Conservation (phyloP, 2,329 filamentous ascomycete genomes). For the Fusarium palustre region DNA sequence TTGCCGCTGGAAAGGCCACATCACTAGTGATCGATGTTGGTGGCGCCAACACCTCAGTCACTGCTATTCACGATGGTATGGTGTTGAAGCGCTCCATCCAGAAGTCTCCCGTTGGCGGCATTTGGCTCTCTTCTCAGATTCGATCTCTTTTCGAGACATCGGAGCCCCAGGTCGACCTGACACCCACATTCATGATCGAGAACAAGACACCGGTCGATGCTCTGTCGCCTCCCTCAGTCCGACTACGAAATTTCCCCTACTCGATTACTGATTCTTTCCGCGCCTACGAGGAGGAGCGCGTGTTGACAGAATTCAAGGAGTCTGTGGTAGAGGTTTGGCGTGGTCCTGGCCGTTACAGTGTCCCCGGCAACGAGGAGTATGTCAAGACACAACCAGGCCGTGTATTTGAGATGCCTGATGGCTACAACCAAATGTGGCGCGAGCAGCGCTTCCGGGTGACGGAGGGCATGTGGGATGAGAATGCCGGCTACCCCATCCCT, state of each 20-base stretch:
- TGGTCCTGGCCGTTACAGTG: constrained; percentile 75
- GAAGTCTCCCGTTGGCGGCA: constrained; percentile 84
- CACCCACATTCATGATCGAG: constrained; percentile 88
- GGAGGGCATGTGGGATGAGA: constrained; percentile 92
- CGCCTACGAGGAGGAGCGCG: constrained; percentile 87
- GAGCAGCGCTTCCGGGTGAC: constrained; percentile 86
- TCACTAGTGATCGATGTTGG: constrained; percentile 94
- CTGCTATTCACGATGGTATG: constrained; percentile 93
- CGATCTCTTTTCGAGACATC: constrained; percentile 80
- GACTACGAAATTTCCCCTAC: constrained; percentile 75
- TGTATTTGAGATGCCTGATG: constrained; percentile 97
- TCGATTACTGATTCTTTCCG: constrained; percentile 77
- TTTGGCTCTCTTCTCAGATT: constrained; percentile 91
- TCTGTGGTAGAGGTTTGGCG: constrained; percentile 95
- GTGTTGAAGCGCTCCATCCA: constrained; percentile 91
- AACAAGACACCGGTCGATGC: constrained; percentile 92
- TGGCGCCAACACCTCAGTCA: constrained; percentile 87
- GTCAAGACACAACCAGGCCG: constrained; percentile 79
- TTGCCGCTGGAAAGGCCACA: constrained; percentile 91
- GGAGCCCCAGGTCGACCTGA: constrained; percentile 77
- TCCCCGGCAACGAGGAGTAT: constrained; percentile 79
- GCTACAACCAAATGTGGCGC: constrained; percentile 94
- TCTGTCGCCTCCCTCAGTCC: constrained; percentile 80
- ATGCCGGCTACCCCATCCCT: constrained; percentile 70
- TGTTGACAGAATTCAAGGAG: constrained; percentile 97